A percentile compares a stretch with the other conserved stretches of the same genome.
These are phyloP conservation scores for Terana coerulea DNA, from an alignment of 768 basidiomycete genomes.

Conservation along the genomic window DNA sequence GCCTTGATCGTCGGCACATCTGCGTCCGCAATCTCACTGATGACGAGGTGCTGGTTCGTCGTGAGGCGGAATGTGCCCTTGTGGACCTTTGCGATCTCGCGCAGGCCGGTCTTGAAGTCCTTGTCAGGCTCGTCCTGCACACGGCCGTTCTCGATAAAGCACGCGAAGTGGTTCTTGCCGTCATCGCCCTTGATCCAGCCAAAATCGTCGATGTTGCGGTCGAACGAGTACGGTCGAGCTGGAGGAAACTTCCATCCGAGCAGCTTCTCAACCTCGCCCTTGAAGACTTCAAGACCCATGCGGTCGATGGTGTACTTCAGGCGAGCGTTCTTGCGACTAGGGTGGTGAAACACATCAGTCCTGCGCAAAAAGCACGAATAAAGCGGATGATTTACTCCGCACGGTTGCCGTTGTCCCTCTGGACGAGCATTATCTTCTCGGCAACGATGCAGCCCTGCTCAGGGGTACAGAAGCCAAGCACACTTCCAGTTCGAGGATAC, in stretches of 20 bases:
- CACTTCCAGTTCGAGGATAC: constrained; percentile 82
- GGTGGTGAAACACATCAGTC: constrained; percentile 5
- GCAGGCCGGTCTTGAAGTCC: constrained; percentile 89
- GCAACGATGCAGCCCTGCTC: constrained; percentile 85
- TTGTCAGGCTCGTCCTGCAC: constrained; percentile 90
- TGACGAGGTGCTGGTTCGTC: constrained; percentile 89
- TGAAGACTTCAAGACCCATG: constrained; percentile 86
- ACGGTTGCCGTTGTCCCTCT: constrained; percentile 95
- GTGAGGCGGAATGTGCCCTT: constrained; percentile 93
- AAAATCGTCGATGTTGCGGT: constrained; percentile 88
- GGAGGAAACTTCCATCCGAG: constrained; percentile 77
- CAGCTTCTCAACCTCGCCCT: constrained; percentile 83
- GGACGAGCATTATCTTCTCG: constrained; percentile 90
- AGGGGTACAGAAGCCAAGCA: constrained; percentile 89
- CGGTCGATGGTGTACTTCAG: constrained; percentile 97
- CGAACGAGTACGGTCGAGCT: constrained; percentile 74
- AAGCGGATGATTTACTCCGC: constrained; percentile 59
- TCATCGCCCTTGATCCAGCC: constrained; percentile 90
- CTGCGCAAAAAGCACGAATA: neutral
- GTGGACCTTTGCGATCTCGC: constrained; percentile 91
- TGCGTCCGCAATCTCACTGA: constrained; percentile 75
- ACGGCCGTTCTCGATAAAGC: constrained; percentile 97
- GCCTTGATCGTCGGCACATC: constrained; percentile 76
- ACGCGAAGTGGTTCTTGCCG: constrained; percentile 86
- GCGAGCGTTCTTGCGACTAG: constrained; percentile 67